Evolutionary conservation across 768 basidiomycete species (phyloP).

Genomic region (Xerocomellus intermedius): DNA sequence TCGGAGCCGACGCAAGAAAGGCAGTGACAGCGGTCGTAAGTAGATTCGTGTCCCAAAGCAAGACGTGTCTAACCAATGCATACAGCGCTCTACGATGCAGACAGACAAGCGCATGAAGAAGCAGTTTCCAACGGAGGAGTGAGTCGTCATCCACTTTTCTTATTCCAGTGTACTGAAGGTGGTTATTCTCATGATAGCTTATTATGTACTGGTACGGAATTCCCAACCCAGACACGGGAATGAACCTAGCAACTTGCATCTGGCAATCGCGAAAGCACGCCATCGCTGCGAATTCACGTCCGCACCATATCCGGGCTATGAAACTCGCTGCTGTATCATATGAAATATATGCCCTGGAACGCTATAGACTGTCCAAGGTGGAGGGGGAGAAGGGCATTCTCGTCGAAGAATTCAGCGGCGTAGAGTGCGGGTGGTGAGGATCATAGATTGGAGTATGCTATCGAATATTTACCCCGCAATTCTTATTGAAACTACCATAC

Average conservation of each 20-base stretch:
- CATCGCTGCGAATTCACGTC: conserved; percentile 71
- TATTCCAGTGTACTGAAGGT: conserved; percentile 2
- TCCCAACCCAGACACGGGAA: conserved; percentile 68
- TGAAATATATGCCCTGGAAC: conserved; percentile 74
- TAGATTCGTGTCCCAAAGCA: neutral
- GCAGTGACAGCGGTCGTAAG: conserved; percentile 67
- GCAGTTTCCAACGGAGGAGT: conserved; percentile 86
- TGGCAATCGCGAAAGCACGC: conserved; percentile 92
- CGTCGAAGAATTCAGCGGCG: conserved; percentile 58
- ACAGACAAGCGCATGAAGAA: conserved; percentile 87
- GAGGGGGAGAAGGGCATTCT: conserved; percentile 55
- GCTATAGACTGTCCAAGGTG: conserved; percentile 68
- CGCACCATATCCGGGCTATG: conserved; percentile 83
- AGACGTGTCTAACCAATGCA: conserved; percentile 2
- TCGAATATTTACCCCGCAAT: conserved; percentile 4
- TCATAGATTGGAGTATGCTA: neutral
- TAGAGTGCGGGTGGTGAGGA: conserved; percentile 69
- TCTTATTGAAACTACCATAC: neutral
- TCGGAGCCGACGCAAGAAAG: conserved; percentile 69
- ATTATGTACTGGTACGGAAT: conserved; percentile 95
- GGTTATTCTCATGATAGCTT: conserved; percentile 42
- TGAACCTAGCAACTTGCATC: conserved; percentile 94
- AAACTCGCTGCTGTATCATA: conserved; percentile 74
- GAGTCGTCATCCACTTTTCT: conserved; percentile 28
- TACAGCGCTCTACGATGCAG: conserved; percentile 83